phyloP scores from a whole-genome alignment of 2,329 filamentous ascomycete species.

The Chaetoscypha palmicola region DNA sequence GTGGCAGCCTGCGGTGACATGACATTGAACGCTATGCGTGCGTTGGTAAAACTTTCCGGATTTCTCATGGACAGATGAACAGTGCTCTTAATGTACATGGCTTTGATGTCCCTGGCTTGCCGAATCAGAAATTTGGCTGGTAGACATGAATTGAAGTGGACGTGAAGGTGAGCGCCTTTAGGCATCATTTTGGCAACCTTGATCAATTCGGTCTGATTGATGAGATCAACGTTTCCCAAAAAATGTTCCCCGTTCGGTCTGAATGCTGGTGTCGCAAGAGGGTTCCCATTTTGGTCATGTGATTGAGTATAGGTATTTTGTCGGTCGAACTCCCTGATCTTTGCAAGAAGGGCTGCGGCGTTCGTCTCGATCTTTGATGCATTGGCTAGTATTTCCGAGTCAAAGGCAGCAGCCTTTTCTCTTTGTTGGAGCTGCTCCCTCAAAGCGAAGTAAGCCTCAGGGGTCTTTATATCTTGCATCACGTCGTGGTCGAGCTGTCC shows the following conservation, averaged over 20 bases:
- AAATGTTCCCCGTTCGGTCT: conserved; percentile 46
- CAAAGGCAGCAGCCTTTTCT: conserved; percentile 27
- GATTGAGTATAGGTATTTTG: conserved; percentile 23
- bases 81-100: conserved; percentile 65
- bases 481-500: not conserved
- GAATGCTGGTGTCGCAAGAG: conserved; percentile 20
- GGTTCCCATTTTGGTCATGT: conserved; percentile 14
- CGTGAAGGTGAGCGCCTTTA: conserved; percentile 66
- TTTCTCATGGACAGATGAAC: conserved; percentile 36
- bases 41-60: conserved; percentile 16
- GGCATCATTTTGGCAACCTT: conserved; percentile 52
- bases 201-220: conserved; percentile 51
- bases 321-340: conserved; percentile 26
- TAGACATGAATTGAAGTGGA: conserved; percentile 73
- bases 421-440: conserved; percentile 18
- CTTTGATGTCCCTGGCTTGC: conserved; percentile 44
- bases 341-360: conserved; percentile 25
- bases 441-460: conserved; percentile 19
- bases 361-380: conserved; percentile 25
- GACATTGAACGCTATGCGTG: conserved; percentile 29
- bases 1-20: conserved; percentile 26
- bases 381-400: conserved; percentile 19
- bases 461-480: conserved; percentile 13
- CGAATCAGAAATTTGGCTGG: conserved; percentile 53
- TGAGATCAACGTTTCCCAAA: conserved; percentile 46